phyloP scores from a whole-genome alignment of 2,329 filamentous ascomycete genomes.

The Periglandula ipomoeae region DNA sequence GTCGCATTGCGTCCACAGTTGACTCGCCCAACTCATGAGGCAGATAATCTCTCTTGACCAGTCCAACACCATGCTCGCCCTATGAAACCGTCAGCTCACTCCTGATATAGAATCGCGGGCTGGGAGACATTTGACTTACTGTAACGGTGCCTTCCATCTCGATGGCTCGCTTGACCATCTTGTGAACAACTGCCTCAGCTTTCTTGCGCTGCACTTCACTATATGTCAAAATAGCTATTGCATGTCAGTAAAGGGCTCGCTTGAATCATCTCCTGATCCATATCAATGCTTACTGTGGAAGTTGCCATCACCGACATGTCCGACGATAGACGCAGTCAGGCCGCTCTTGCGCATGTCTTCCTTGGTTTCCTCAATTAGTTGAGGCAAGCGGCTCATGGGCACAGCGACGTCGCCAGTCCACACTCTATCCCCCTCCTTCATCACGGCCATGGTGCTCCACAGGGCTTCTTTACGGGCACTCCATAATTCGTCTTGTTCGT shows the following conservation, averaged over 20 bases:
- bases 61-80: slow-evolving; percentile 75
- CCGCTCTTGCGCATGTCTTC: slow-evolving; percentile 33
- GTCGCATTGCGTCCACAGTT: slow-evolving; percentile 76
- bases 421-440: slow-evolving; percentile 57
- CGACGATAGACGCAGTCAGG: slow-evolving; percentile 46
- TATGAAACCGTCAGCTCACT: slow-evolving; percentile 16
- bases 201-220: slow-evolving; percentile 57
- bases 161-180: slow-evolving; percentile 79
- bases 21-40: slow-evolving; percentile 64
- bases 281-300: slow-evolving; percentile 48
- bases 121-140: slow-evolving; percentile 21
- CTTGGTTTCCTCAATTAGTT: slow-evolving; percentile 67
- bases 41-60: slow-evolving; percentile 79
- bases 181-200: slow-evolving; percentile 64
- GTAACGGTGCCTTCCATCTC: slow-evolving; percentile 81
- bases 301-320: slow-evolving; percentile 70
- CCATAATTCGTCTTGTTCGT: slow-evolving; percentile 73
- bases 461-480: slow-evolving; percentile 75
- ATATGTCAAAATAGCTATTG: slow-evolving; percentile 45
- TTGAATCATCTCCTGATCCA: neutral
- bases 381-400: slow-evolving; percentile 62
- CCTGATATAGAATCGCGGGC: neutral
- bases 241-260: neutral
- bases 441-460: slow-evolving; percentile 68
- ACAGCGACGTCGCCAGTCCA: slow-evolving; percentile 87